Evolutionary conservation across 1,284 basidiomycete genomes (phyloP), one percentile per base, ranked within the genome.

Genomic region (Cryptococcus sp.): DNA sequence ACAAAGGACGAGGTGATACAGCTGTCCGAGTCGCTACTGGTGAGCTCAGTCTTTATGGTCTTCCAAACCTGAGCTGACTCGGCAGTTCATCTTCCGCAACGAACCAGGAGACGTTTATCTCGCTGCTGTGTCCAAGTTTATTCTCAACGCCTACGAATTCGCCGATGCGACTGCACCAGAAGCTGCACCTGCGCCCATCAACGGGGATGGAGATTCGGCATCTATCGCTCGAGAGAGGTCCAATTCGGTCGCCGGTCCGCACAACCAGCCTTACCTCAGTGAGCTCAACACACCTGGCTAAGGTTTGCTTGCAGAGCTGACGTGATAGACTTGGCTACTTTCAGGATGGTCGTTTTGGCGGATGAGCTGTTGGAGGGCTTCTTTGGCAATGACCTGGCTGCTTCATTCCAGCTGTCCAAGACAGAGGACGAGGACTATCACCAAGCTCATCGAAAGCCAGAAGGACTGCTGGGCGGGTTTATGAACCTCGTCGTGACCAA

Each of bases 71-170:
- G 9, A 31, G 28, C 12, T 51, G 18, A 28, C 6, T n/a, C 35
- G 6, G 23, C 63, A 92, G 88, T 94, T 94, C 74, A 95, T 98
- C 62, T 99, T 98, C 82, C 85, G 95, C 23, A 93, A 86, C 70
- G 95, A 99, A 74, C 81, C 93, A 14, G 94, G 95, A 10, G 95
- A 99, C 69, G 88, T 91, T 6, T 97, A 97, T 66, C 79, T 99
- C 35, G 95, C 90, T 2, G 89, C 92, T 22, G 87, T 97, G 51
- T 92, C 88, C 59, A 85, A 91, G 25, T 93, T 97, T 69, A 93
- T 97, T 83, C 85, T 91, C 28, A 97, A 97, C 64, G 89, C 92
- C 0, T 97, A 94, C 65, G 92, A 97, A 66, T 95, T 93, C 55
- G 93, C 90, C 3, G 92, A 95, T 72, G 85, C 88, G 9, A 72